Conservation (phyloP, 2,329 filamentous ascomycete genomes). For the Alternaria consortialis region DNA sequence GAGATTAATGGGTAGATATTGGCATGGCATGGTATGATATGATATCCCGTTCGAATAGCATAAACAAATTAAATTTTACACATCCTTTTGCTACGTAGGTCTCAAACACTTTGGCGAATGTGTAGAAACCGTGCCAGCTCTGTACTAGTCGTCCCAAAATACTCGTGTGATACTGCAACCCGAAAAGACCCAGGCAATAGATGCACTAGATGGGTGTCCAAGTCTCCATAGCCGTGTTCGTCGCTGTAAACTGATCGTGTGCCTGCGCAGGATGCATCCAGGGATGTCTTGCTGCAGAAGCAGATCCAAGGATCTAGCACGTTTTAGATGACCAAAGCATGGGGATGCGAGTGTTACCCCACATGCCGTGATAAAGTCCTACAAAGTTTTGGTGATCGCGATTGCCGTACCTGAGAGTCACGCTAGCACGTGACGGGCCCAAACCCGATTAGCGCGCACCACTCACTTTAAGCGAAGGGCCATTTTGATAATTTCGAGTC, state of each 20-base stretch:
- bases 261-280: background rate
- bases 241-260: background rate
- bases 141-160: background rate
- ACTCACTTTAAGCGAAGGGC: slow-evolving; percentile 10
- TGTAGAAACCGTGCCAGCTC: background rate
- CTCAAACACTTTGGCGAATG: background rate
- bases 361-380: background rate
- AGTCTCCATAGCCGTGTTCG: background rate
- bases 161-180: background rate
- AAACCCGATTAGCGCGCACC: slow-evolving; percentile 18
- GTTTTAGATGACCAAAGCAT: background rate
- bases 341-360: background rate
- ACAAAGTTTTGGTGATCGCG: background rate
- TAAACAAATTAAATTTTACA: slow-evolving; percentile 3
- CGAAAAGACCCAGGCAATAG: background rate
- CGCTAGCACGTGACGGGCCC: slow-evolving; percentile 21
- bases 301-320: background rate
- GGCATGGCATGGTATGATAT: background rate
- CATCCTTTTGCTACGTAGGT: background rate
- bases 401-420: background rate
- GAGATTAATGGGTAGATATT: background rate
- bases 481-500: slow-evolving; percentile 21
- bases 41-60: slow-evolving; percentile 4
- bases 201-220: background rate
- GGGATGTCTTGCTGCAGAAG: background rate